Base-by-base conservation (phyloP, 768 basidiomycete genomes). In the Rhizopogon salebrosus region DNA sequence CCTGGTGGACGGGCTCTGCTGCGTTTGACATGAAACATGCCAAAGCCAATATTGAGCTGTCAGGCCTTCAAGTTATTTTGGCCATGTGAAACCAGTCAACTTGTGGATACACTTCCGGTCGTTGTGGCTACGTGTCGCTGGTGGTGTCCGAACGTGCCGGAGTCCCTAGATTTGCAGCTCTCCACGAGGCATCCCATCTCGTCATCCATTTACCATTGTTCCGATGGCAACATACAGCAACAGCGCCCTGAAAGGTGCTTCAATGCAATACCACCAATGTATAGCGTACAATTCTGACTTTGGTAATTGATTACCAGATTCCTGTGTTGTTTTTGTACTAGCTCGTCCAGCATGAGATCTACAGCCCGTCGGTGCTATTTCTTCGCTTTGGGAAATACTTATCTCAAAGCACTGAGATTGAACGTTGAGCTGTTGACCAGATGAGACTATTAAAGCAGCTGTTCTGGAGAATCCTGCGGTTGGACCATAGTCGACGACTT, bases 1-100 rank as follows among this genome's bases (percentile, higher is more conserved):
- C 68, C 74, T 0, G 78, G 79, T 6, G 62, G 56, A 20, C 62
- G 55, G 18, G 29, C 45, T 3, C 45, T 54, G 40, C 31, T 70
- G 36, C 55, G 49, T 14, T 66, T 62, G 60, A 34, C 29, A 14
- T 37, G 40, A 31, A n/a, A 31, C 70, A 72, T 22, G 20, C 20
- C 22, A 14, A 3, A 9, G 22, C 9, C 3, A 4, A 34, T 46
- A 20, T 46, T 9, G n/a, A 16, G 18, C 16, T 34, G 31, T 34
- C 31, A 34, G 31, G 31, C 20, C 31, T 22, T 22, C 3, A 2
- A 11, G 11, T 39, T 39, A 4, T 22, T 45, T 8, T 9, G 31
- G 38, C 38, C 31, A 20, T 18, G 18, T 13, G 18, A 20, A 39
- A 39, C 20, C n/a, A 39, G 11, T 10, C 38, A 39, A 6, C 26